A percentile compares a stretch with the other conserved stretches of the same genome.
Evolutionary conservation across 1,284 basidiomycete genomes (phyloP).

Genomic region (Pseudozyma sp.): DNA sequence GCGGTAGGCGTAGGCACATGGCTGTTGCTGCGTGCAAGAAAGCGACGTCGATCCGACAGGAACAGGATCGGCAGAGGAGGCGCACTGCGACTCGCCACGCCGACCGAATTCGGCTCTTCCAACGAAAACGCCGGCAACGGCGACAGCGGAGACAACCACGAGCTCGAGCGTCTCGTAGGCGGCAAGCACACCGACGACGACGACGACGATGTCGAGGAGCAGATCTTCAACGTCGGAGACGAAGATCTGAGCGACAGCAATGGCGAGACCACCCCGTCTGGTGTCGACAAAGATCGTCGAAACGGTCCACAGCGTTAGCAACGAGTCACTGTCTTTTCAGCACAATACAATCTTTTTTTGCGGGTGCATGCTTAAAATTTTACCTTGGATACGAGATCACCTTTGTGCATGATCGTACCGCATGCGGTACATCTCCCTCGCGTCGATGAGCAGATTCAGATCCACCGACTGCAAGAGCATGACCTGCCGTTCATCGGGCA

Average conservation of each 20-base stretch:
- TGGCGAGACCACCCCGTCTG: constrained; percentile 1
- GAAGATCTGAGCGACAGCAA: constrained; percentile 60
- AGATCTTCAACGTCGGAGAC: constrained; percentile 72
- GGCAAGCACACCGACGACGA: constrained; percentile 38
- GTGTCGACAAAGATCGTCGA: not conserved
- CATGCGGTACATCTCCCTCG: constrained; percentile 52
- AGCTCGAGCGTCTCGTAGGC: constrained; percentile 51
- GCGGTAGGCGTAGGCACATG: constrained; percentile 78
- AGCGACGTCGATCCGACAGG: constrained; percentile 54
- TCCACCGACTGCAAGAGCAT: constrained; percentile 57
- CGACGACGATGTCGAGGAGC: constrained; percentile 30
- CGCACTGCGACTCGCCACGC: constrained; percentile 28
- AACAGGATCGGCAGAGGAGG: constrained; percentile 32
- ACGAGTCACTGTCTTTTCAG: not conserved
- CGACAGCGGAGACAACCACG: constrained; percentile 40
- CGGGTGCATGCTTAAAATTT: not conserved
- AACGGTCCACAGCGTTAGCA: constrained; percentile 20
- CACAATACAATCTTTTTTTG: not conserved
- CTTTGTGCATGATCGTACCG: constrained; percentile 49
- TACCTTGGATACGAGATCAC: not conserved
- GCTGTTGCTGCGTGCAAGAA: constrained; percentile 78
- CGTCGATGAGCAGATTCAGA: constrained; percentile 48
- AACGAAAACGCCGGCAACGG: constrained; percentile 57
- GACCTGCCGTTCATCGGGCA: constrained; percentile 49
- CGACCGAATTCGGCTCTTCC: constrained; percentile 22